Evolutionary conservation across 192 early-diverging fungal genomes (phyloP).

Genomic region (Neocallimastix lanati): DNA sequence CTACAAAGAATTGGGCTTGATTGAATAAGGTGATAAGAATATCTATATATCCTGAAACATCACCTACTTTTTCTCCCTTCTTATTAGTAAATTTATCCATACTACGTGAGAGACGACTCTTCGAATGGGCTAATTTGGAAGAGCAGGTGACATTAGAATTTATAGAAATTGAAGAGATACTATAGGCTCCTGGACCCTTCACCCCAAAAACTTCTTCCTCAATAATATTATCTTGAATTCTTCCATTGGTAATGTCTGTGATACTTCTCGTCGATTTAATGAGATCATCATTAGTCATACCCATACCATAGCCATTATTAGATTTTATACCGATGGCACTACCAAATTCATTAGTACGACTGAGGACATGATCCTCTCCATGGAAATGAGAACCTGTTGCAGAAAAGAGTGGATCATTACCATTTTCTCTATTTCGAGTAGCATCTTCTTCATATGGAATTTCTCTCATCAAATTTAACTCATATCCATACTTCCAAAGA

Average conservation of each 20-base stretch:
- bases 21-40: background rate
- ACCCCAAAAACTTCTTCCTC: background rate
- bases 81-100: background rate
- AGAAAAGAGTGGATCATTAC: background rate
- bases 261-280: background rate
- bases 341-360: background rate
- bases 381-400: background rate
- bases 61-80: background rate
- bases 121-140: background rate
- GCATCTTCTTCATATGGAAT: background rate
- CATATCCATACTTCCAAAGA: background rate
- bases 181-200: background rate
- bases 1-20: background rate
- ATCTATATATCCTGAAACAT: background rate
- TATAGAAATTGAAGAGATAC: background rate
- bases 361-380: background rate
- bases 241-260: background rate
- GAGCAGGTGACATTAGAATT: background rate
- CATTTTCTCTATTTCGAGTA: background rate
- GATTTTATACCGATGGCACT: background rate
- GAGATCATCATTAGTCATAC: background rate
- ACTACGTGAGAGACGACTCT: background rate
- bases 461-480: background rate
- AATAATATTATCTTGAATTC: background rate
- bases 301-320: too few species aligned